A percentile compares a stretch with the other conserved stretches of the same genome.
These are phyloP conservation scores for Silene coronaria DNA, from an alignment of 179 eudicot genomes.

Conservation along the genomic window DNA sequence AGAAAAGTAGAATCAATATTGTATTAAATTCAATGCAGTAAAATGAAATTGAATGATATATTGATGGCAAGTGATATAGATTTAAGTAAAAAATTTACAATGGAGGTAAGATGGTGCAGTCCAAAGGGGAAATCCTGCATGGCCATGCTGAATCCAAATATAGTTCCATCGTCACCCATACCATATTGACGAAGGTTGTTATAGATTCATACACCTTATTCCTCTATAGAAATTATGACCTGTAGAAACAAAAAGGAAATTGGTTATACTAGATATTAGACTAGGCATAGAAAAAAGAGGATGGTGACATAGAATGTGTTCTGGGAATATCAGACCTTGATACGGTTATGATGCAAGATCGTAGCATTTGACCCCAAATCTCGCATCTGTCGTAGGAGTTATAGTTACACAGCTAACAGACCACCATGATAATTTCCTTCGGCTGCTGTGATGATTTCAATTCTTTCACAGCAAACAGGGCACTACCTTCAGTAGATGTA, in stretches of 20 bases:
- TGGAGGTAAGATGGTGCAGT: slow-evolving; percentile 6
- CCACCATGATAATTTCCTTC: slow-evolving; percentile 50
- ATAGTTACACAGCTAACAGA: slow-evolving; percentile 40
- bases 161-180: not conserved
- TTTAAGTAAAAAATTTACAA: slow-evolving; percentile 10
- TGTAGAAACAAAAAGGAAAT: slow-evolving; percentile 48
- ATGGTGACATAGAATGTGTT: not conserved
- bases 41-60: not conserved
- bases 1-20: not conserved
- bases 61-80: not conserved
- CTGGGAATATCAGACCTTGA: slow-evolving; percentile 45
- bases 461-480: slow-evolving; percentile 47
- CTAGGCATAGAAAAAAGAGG: not conserved
- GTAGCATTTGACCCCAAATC: slow-evolving; percentile 69
- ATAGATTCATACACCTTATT: slow-evolving; percentile 63
- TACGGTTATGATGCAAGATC: slow-evolving; percentile 72
- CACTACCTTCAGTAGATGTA: slow-evolving; percentile 66
- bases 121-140: not conserved
- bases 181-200: slow-evolving; percentile 25
- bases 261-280: not conserved
- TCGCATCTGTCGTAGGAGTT: slow-evolving; percentile 77
- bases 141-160: not conserved
- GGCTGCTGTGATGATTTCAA: slow-evolving; percentile 40
- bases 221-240: slow-evolving; percentile 52
- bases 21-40: not conserved